Evolutionary conservation across 257 asterid genomes (phyloP), one percentile per base, ranked within the genome.

Genomic region (Primulina eburnea): DNA sequence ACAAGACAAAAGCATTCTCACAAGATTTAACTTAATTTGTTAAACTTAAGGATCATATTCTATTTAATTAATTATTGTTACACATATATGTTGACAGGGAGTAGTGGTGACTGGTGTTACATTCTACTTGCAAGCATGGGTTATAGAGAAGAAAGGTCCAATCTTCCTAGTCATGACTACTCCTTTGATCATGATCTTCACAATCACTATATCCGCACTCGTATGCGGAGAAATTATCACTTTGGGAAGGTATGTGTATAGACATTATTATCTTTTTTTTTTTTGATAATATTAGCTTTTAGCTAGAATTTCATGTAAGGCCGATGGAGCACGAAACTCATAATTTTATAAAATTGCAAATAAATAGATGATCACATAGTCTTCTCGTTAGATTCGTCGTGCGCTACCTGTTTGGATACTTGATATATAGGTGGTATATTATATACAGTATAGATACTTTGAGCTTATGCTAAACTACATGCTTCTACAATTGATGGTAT

Each of bases 71-170:
- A 7, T 37, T 16, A 33, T n/a, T 18, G 30, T 28, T 28, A 28
- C 30, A 58, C 73, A 35, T 32, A 18, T 7, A 30, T 24, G 35
- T 21, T 20, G 57, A 32, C 84, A 90, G 98, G 98, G 97, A 73
- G 74, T 88, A 35, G 84, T 84, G 68, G 98, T 92, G 71, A 92
- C 97, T 14, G 98, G 96, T 5, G 50, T 92, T 8, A 70, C 92
- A 33, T 88, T 88, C 66, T 90, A 92, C 84, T 69, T 92, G 21
- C 98, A 92, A 88, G 74, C 97, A 40, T 90, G 94, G 95, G 91
- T 92, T 8, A 52, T 92, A 50, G 96, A 92, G 79, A 90, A 87
- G 88, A 92, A 82, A 75, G 98, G 98, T 2, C 97, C 98, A 4
- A 95, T 92, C 8, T 92, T 75, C 65, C 69, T 92, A 52, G 92